Conservation (phyloP, 768 basidiomycete species). For the Trametes gibbosa region DNA sequence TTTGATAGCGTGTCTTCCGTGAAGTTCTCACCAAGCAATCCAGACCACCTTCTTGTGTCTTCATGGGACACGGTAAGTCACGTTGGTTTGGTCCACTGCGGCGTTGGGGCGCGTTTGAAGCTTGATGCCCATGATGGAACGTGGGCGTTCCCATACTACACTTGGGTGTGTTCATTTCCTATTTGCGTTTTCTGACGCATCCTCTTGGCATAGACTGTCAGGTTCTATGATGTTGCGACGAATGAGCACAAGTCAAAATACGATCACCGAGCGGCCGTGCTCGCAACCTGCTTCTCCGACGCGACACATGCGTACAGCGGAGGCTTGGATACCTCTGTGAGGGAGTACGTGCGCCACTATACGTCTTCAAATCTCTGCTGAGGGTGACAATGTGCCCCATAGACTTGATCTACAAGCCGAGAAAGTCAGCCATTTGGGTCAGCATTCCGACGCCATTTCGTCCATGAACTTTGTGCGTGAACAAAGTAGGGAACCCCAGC, state of each 20-base stretch:
- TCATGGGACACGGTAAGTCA: conserved; percentile 81
- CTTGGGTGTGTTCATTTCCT: neutral
- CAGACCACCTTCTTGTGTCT: conserved; percentile 76
- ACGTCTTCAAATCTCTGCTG: neutral
- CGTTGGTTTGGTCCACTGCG: neutral
- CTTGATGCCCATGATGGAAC: neutral
- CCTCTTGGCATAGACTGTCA: conserved; percentile 45
- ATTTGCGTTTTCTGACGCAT: neutral
- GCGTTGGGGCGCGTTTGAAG: neutral
- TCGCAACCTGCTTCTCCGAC: conserved; percentile 78
- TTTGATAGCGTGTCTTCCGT: conserved; percentile 84
- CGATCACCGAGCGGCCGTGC: conserved; percentile 84
- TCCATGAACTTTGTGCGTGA: conserved; percentile 68
- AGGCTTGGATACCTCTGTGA: conserved; percentile 78
- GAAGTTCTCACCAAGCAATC: conserved; percentile 76
- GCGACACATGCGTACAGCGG: conserved; percentile 74
- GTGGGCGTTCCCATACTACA: neutral
- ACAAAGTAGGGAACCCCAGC: conserved; percentile 46
- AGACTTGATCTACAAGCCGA: conserved; percentile 80
- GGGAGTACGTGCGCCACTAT: conserved; percentile 57
- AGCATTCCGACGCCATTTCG: conserved; percentile 79
- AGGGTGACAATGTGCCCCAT: neutral
- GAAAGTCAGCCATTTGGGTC: conserved; percentile 70
- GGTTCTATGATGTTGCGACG: conserved; percentile 51
- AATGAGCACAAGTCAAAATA: conserved; percentile 78